Conservation (phyloP, 2,329 filamentous ascomycete genomes). For the Aspergillus brasiliensis region DNA sequence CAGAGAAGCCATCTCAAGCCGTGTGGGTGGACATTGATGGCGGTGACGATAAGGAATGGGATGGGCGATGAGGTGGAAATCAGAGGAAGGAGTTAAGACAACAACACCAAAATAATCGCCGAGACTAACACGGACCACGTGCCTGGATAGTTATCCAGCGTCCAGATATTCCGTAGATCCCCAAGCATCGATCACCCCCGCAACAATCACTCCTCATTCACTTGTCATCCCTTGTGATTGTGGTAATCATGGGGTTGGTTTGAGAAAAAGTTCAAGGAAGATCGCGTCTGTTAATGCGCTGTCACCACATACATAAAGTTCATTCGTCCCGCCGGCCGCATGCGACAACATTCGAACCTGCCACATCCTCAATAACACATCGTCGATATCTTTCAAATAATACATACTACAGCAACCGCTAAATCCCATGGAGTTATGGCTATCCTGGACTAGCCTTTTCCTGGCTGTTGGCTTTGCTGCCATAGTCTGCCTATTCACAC, state of each 20-base stretch:
- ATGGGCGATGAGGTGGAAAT: not conserved
- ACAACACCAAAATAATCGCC: constrained; percentile 28
- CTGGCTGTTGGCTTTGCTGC: not conserved
- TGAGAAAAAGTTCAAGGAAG: not conserved
- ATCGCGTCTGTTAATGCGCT: not conserved
- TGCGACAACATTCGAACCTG: not conserved
- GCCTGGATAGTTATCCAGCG: constrained; percentile 1
- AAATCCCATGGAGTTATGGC: not conserved
- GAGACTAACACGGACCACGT: constrained; percentile 29
- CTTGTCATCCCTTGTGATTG: not conserved
- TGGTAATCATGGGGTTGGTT: not conserved
- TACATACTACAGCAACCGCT: not conserved
- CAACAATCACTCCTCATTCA: not conserved
- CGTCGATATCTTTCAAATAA: not conserved
- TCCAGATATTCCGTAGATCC: not conserved
- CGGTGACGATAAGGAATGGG: constrained; percentile 2
- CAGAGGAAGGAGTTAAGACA: constrained; percentile 25
- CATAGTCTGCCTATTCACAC: not conserved
- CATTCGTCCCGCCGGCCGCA: not conserved
- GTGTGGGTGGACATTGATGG: constrained; percentile 17
- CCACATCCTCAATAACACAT: not conserved
- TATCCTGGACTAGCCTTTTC: not conserved
- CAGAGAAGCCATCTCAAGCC: constrained; percentile 42
- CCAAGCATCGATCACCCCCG: not conserved
- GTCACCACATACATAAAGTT: not conserved